Evolutionary conservation across 2,329 filamentous ascomycete genomes (phyloP), one percentile per base, ranked within the genome.

Genomic region (Xylariales sp.): DNA sequence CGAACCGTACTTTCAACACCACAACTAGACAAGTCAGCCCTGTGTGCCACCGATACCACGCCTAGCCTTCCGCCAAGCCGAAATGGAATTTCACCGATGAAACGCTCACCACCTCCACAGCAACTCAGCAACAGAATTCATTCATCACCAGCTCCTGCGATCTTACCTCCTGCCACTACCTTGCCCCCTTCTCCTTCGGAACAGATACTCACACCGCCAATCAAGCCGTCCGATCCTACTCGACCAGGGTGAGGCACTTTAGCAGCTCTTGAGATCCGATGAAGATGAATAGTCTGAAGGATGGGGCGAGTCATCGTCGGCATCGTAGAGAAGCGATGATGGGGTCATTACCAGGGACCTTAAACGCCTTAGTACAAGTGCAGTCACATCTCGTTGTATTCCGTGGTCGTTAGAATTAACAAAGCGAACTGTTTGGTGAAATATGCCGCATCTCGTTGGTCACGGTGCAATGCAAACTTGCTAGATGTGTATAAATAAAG

Each of bases 151-250:
- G 71, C 78, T 18, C 76, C 81, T 14, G 80, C 85, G 0, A 83
- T 90, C 30, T 79, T 91, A 2, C 89, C 89, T 5, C 89, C 89
- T 0, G 78, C 84, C 1, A 83, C 87, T 48, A 81, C 86, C 1
- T 76, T 91, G 55, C 85, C 87, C 9, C 89, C 89, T 0, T 87
- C 84, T 49, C 84, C 86, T 1, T 83, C 83, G 14, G 82, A 85
- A 64, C 85, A 86, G 70, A 88, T 89, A 65, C 76, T 89, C 58
- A 88, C 86, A 16, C 88, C 89, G 30, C 89, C 88, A 1, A 82
- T 87, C 71, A 89, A 91, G 80, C 81, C 83, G 48, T 71, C 78
- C 3, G 81, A 83, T 57, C 75, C 76, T 54, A 63, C 71, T 10
- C 73, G 74, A 45, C 71, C 74, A 49, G 59, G 64, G 55, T 79